Conservation (phyloP, 148 eudicot species). For the Rhododendron mucronatum region DNA sequence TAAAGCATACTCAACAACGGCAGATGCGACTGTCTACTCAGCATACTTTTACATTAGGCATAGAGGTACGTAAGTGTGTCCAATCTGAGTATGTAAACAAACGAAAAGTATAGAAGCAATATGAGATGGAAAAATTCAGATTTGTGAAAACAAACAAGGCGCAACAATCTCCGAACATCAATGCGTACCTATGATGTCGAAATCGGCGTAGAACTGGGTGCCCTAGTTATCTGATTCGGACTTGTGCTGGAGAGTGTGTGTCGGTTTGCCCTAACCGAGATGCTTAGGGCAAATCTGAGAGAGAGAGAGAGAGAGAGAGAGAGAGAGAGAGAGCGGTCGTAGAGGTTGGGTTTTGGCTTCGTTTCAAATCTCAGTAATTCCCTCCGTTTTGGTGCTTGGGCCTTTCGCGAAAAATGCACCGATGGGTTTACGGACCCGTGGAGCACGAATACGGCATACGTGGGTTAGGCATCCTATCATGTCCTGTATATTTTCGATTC, state of each 20-base stretch:
- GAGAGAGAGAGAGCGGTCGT: neutral
- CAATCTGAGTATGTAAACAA: neutral
- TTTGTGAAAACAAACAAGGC: no score
- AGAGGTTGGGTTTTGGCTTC: neutral
- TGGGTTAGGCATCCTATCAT: no score
- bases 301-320: neutral
- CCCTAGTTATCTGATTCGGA: neutral
- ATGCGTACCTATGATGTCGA: neutral
- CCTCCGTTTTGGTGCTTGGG: neutral
- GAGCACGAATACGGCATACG: no score
- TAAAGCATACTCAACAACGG: neutral
- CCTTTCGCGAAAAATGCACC: no score
- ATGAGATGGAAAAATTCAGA: neutral
- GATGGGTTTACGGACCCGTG: no score
- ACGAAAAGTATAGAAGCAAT: neutral
- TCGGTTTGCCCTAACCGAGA: constrained; percentile 21
- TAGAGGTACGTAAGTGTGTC: neutral
- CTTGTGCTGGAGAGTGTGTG: neutral
- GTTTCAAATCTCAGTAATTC: neutral
- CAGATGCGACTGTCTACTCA: neutral
- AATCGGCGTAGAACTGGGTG: neutral
- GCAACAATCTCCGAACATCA: neutral
- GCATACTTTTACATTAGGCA: neutral
- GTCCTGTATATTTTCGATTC: no score
- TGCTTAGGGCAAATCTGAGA: constrained; percentile 18